Conservation (phyloP, 1,139 yeast species). For the Blastobotrys niveus region DNA sequence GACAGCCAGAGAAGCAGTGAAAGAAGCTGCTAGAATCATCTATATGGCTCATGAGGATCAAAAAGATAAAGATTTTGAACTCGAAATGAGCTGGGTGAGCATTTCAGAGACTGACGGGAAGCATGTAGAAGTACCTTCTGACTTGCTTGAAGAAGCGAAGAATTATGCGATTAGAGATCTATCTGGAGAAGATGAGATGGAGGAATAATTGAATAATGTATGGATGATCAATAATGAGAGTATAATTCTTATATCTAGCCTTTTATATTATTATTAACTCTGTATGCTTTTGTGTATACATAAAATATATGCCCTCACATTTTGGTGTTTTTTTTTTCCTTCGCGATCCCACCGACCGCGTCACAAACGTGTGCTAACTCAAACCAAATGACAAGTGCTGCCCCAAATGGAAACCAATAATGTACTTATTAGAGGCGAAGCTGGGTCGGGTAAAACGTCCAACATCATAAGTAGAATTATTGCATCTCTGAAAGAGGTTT, state of each 20-base stretch:
- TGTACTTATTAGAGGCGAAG: constrained; percentile 83
- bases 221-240: too few species aligned
- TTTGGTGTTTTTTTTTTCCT: not conserved
- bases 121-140: constrained; percentile 76
- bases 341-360: not conserved
- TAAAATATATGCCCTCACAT: not conserved
- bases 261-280: too few species aligned
- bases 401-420: constrained; percentile 32
- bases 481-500: too few species aligned
- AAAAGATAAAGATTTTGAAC: constrained; percentile 93
- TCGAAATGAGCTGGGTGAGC: constrained; percentile 89
- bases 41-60: constrained; percentile 95
- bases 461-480: constrained; percentile 74
- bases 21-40: constrained; percentile 89
- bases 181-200: constrained; percentile 55
- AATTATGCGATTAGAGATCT: constrained; percentile 75
- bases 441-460: constrained; percentile 79
- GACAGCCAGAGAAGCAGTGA: constrained; percentile 74
- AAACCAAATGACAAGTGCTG: not conserved
- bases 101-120: constrained; percentile 68
- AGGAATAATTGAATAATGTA: constrained; percentile 30
- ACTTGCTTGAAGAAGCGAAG: constrained; percentile 72
- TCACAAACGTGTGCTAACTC: not conserved
- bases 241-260: not conserved
- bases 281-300: not conserved